Conservation (phyloP, 495 filamentous ascomycete species). For the Rostrohypoxylon terebratum region DNA sequence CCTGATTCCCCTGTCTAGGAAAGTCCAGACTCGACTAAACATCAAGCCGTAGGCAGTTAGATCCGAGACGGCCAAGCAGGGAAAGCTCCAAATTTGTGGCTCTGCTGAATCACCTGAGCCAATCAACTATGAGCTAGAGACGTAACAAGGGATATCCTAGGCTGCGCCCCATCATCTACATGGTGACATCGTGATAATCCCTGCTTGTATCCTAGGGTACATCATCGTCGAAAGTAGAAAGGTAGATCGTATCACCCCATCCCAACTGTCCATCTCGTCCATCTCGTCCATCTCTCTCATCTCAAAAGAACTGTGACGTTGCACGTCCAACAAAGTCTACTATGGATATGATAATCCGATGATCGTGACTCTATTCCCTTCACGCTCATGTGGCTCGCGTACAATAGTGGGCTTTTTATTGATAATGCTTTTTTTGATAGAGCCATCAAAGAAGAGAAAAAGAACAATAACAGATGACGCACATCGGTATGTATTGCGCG, state of each 20-base stretch:
- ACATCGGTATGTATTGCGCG: conserved; percentile 11
- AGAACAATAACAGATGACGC: conserved; percentile 15
- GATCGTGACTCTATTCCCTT: conserved; percentile 21
- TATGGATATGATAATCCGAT: conserved; percentile 29
- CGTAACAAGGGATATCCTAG: conserved; percentile 13
- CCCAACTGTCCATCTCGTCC: not conserved
- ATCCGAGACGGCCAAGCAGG: conserved; percentile 41
- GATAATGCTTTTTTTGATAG: conserved; percentile 9
- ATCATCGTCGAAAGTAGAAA: conserved; percentile 32
- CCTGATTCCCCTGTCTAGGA: conserved; percentile 31
- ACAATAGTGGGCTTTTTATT: conserved; percentile 26
- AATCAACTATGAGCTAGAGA: conserved; percentile 21
- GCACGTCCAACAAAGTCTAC: conserved; percentile 25
- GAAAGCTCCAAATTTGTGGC: conserved; percentile 44
- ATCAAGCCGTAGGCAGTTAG: conserved; percentile 37
- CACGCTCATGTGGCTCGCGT: conserved; percentile 14
- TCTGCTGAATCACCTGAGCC: conserved; percentile 31
- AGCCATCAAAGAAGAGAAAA: conserved; percentile 1
- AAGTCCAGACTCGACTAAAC: conserved; percentile 39
- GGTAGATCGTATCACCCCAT: conserved; percentile 46
- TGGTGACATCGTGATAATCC: conserved; percentile 41
- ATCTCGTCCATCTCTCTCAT: conserved; percentile 13
- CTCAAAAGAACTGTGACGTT: conserved; percentile 39
- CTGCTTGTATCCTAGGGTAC: conserved; percentile 45
- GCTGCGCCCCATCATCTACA: conserved; percentile 45